A percentile compares a stretch with the other conserved stretches of the same genome.
phyloP scores from a whole-genome alignment of 805 yeast species.

The Pichia eremophila region DNA sequence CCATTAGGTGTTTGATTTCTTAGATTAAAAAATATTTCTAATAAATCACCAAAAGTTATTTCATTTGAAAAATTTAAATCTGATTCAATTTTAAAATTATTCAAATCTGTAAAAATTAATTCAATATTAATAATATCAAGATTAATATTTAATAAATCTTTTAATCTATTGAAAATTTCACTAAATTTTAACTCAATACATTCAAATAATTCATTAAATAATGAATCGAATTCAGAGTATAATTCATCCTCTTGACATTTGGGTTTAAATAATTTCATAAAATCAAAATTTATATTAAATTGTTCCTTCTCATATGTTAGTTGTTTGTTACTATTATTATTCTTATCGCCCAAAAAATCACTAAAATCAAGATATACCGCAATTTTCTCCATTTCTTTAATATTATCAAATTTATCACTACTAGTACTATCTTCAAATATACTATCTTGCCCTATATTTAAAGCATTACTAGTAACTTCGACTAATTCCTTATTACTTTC shows the following conservation, averaged over 20 bases:
- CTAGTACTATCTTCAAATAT: too few relatives aligned
- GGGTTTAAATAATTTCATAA: conserved; percentile 19
- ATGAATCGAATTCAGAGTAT: conserved; percentile 15
- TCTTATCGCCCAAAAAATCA: not conserved
- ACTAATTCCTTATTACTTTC: not conserved
- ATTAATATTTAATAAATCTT: not conserved
- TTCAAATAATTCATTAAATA: conserved; percentile 12
- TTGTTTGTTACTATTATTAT: not conserved
- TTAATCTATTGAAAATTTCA: conserved; percentile 9
- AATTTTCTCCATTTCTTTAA: conserved; percentile 2
- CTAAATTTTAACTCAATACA: conserved; percentile 7
- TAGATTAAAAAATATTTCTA: conserved; percentile 13
- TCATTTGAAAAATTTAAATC: conserved; percentile 14
- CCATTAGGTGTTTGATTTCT: conserved; percentile 11
- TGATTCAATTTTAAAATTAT: conserved; percentile 17
- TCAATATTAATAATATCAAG: not conserved
- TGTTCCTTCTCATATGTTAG: not conserved
- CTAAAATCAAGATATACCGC: conserved; percentile 24
- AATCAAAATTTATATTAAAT: conserved; percentile 9
- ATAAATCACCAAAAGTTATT: conserved; percentile 15
- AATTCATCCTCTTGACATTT: conserved; percentile 15
- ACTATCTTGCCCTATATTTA: too few relatives aligned
- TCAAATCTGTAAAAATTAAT: conserved; percentile 15
- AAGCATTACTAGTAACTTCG: not conserved
- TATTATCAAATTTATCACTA: too few relatives aligned